Conservation (phyloP, 1,284 basidiomycete species). For the Ganoderma boninense region DNA sequence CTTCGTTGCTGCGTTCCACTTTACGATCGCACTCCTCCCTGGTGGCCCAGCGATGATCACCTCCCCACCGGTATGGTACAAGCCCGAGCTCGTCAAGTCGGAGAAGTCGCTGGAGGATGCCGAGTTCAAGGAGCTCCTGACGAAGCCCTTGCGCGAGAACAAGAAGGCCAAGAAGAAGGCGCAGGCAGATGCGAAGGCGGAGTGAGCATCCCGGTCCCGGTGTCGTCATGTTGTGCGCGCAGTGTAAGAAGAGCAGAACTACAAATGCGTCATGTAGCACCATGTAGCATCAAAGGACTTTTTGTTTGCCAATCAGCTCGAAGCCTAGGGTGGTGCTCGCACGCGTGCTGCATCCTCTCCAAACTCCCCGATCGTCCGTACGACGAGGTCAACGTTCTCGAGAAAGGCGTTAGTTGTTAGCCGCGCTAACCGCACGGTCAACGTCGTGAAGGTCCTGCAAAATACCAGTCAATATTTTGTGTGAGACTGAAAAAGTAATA, state of each 20-base stretch:
- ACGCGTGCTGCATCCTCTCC: constrained; percentile 60
- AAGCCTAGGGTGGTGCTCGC: constrained; percentile 17
- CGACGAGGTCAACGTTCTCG: constrained; percentile 86
- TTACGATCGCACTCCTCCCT: constrained; percentile 90
- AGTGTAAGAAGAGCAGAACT: constrained; percentile 23
- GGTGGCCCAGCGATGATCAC: constrained; percentile 88
- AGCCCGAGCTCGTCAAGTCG: constrained; percentile 88
- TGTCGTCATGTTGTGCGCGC: background rate
- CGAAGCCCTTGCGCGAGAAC: constrained; percentile 84
- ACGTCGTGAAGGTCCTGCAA: constrained; percentile 72
- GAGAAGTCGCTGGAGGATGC: constrained; percentile 91
- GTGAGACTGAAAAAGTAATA: background rate
- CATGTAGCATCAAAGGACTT: constrained; percentile 30
- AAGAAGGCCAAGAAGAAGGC: constrained; percentile 92
- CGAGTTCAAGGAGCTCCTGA: constrained; percentile 81
- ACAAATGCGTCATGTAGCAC: constrained; percentile 30
- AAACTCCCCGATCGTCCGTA: constrained; percentile 85
- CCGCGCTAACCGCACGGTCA: constrained; percentile 85
- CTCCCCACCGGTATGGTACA: constrained; percentile 92
- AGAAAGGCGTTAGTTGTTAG: constrained; percentile 86
- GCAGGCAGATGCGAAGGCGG: constrained; percentile 50
- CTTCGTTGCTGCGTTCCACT: constrained; percentile 93
- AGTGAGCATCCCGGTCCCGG: constrained; percentile 34
- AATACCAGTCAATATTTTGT: constrained; percentile 16
- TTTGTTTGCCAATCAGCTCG: constrained; percentile 14